A percentile compares a stretch with the other conserved stretches of the same genome.
These are phyloP conservation scores for Mastigamoeba balamuthi DNA, from an alignment of 78 protist species.

Conservation along the genomic window DNA sequence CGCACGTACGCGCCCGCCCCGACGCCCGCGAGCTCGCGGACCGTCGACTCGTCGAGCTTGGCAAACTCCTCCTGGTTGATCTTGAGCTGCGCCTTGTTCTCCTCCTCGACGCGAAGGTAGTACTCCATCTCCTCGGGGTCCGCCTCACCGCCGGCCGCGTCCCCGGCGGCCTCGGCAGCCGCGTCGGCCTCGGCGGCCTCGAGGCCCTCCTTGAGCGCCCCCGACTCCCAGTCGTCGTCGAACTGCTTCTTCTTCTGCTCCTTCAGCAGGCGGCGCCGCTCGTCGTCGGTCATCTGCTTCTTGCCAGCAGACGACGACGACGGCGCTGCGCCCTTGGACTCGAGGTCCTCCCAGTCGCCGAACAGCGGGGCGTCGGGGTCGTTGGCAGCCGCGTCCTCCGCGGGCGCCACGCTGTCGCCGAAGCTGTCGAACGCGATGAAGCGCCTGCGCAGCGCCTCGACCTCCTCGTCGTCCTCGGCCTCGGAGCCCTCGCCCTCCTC, in stretches of 20 bases:
- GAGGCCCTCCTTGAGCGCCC: slow-evolving; percentile 5
- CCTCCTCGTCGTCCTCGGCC: neutral
- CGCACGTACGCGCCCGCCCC: slow-evolving; percentile 90
- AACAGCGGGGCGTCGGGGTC: neutral
- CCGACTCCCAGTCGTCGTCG: slow-evolving; percentile 6
- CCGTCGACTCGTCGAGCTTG: slow-evolving; percentile 21
- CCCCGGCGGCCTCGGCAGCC: slow-evolving; percentile 17
- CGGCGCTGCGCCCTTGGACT: neutral
- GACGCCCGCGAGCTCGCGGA: slow-evolving; percentile 36
- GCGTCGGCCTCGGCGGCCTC: slow-evolving; percentile 25
- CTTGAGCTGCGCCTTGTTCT: slow-evolving; percentile 12
- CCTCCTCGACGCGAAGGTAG: too few relatives aligned
- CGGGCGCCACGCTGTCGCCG: neutral
- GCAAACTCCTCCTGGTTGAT: slow-evolving; percentile 59
- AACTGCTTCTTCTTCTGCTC: slow-evolving; percentile 15
- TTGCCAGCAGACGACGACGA: slow-evolving; percentile 1
- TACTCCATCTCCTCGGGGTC: too few relatives aligned
- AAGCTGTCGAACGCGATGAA: neutral
- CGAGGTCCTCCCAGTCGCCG: neutral
- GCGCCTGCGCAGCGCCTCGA: neutral
- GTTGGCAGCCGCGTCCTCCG: neutral
- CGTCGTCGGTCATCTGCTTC: slow-evolving; percentile 21
- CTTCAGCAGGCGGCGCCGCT: too few relatives aligned
- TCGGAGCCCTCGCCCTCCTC: slow-evolving; percentile 4
- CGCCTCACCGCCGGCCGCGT: slow-evolving; percentile 14